A percentile compares a stretch with the other conserved stretches of the same genome.
Conservation (phyloP, 1,139 yeast genomes). For the Candida sp. region DNA sequence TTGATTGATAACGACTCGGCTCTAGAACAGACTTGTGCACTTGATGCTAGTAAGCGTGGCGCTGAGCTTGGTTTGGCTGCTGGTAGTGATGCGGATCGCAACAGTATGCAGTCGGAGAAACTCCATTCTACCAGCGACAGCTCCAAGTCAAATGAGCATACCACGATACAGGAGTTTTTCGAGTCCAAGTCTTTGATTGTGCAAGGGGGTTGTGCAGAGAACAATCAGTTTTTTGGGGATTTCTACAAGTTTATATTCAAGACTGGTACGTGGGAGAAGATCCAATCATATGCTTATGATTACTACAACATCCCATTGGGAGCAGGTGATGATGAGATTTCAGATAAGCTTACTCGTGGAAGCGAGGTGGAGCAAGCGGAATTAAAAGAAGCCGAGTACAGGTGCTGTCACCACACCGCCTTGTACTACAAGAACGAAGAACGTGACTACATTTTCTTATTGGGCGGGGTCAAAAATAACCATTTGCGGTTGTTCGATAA, state of each 20-base stretch:
- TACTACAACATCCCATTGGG: slow-evolving; percentile 31
- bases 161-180: slow-evolving; percentile 25
- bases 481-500: slow-evolving; percentile 36
- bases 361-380: slow-evolving; percentile 30
- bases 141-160: background rate
- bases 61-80: background rate
- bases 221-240: slow-evolving; percentile 33
- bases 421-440: slow-evolving; percentile 40
- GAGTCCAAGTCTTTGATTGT: slow-evolving; percentile 34
- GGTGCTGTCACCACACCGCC: slow-evolving; percentile 49
- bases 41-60: slow-evolving; percentile 10
- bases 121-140: no score
- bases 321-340: slow-evolving; percentile 36
- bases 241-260: slow-evolving; percentile 37
- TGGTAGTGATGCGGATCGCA: background rate
- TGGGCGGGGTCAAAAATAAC: slow-evolving; percentile 47
- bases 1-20: slow-evolving; percentile 26
- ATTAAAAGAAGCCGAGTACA: slow-evolving; percentile 44
- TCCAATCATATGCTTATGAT: slow-evolving; percentile 40
- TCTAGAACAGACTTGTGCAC: slow-evolving; percentile 24
- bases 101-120: background rate
- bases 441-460: slow-evolving; percentile 39
- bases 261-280: slow-evolving; percentile 37
- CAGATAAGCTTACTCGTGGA: slow-evolving; percentile 23
- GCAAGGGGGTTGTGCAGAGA: slow-evolving; percentile 48